phyloP scores from a whole-genome alignment of 192 early-diverging fungal species.

The Allomyces macrogynus region DNA sequence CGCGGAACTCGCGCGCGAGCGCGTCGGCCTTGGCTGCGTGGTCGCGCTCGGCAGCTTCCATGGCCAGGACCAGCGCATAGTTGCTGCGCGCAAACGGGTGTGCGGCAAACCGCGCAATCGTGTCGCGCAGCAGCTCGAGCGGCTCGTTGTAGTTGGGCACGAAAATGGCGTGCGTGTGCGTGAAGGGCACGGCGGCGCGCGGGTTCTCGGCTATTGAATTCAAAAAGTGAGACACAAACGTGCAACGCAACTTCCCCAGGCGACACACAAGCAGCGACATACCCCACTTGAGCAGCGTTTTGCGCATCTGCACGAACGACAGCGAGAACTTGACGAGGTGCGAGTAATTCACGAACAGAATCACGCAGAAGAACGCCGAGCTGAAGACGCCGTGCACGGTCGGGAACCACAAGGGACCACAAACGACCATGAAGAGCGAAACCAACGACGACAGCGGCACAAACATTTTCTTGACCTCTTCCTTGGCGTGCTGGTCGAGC shows the following conservation, averaged over 20 bases:
- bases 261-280: not conserved
- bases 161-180: not conserved
- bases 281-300: not conserved
- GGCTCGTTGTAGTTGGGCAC: not conserved
- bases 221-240: not conserved
- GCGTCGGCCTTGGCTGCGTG: constrained; percentile 28
- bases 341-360: not conserved
- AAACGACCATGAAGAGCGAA: not conserved
- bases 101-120: not conserved
- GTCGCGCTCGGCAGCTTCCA: constrained; percentile 49
- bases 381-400: not conserved
- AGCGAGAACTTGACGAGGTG: not conserved
- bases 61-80: constrained; percentile 45
- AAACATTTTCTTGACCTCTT: constrained; percentile 1
- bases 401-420: not conserved
- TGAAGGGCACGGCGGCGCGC: not conserved
- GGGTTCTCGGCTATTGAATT: not conserved
- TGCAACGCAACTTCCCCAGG: too few relatives aligned
- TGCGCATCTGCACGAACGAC: not conserved
- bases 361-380: not conserved
- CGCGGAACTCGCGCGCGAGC: constrained; percentile 28
- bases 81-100: constrained; percentile 13
- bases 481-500: not conserved
- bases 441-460: not conserved
- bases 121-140: not conserved